phyloP scores from a whole-genome alignment of 1,284 basidiomycete species.

The Cryptococcus sp. region DNA sequence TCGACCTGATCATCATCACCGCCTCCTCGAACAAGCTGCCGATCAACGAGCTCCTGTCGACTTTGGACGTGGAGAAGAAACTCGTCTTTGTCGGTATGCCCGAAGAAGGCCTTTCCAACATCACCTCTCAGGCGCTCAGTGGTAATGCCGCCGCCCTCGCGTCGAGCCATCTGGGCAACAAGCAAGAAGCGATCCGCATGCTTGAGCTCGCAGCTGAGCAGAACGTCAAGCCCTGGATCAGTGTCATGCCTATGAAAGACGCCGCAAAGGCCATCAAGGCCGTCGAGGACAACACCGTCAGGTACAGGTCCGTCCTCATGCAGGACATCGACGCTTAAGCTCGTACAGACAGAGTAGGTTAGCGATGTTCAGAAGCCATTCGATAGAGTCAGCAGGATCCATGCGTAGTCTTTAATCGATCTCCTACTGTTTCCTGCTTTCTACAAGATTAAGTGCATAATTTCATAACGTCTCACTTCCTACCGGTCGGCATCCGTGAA shows the following conservation, averaged over 20 bases:
- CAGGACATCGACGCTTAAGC: slow-evolving; percentile 41
- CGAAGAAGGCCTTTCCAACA: slow-evolving; percentile 33
- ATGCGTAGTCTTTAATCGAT: too few relatives aligned
- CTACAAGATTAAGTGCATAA: too few relatives aligned
- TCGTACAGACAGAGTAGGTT: too few relatives aligned
- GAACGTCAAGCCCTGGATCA: slow-evolving; percentile 56
- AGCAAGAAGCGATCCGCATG: slow-evolving; percentile 62
- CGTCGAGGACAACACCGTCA: slow-evolving; percentile 58
- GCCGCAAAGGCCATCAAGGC: slow-evolving; percentile 60
- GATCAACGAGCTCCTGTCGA: slow-evolving; percentile 55
- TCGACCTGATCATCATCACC: slow-evolving; percentile 66
- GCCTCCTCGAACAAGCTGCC: slow-evolving; percentile 53
- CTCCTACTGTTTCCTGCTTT: too few relatives aligned
- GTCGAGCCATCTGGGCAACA: slow-evolving; percentile 62
- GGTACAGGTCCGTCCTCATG: slow-evolving; percentile 59
- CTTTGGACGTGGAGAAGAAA: slow-evolving; percentile 59
- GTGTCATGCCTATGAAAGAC: slow-evolving; percentile 61
- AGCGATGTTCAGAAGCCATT: too few relatives aligned
- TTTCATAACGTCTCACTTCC: too few relatives aligned
- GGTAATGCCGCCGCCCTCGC: slow-evolving; percentile 27
- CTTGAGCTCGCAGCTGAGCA: slow-evolving; percentile 62
- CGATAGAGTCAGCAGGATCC: too few relatives aligned
- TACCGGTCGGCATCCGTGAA: too few relatives aligned
- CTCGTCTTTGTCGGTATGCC: slow-evolving; percentile 59
- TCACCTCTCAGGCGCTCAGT: slow-evolving; percentile 23